Evolutionary conservation across 306 rosid genomes (phyloP), one percentile per base, ranked within the genome.

Genomic region (Castanea crenata): DNA sequence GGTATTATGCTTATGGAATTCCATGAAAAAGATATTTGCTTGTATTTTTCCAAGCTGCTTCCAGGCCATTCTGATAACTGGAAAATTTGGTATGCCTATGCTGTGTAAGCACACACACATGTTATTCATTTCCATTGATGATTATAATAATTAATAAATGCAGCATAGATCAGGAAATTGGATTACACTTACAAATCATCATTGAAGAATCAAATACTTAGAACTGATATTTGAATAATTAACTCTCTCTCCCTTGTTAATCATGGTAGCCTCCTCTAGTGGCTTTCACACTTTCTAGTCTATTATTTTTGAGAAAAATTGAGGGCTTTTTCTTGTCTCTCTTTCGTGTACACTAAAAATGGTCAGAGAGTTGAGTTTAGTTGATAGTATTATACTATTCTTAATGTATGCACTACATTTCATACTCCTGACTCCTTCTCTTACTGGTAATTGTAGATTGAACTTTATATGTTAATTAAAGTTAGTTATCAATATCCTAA

Each of bases 1-100:
- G 84, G 84, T 70, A 81, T 23, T 54, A 7, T 59, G 38, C 72
- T 12, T 20, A 38, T 44, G 15, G 35, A 44, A 34, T 11, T 41
- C 8, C 52, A 58, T 57, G 23, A 55, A 52, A 34, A 55, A 20
- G 4, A 54, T n/a, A 34, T 69, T 11, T 67, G 11, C 52, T 5
- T 27, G 62, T 13, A 18, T 67, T 21, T 49, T 62, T 54, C 5
- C 31, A 62, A 41, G 44, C 34, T 62, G 14, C 44, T 64, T 59
- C 58, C n/a, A 10, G 54, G 27, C 3, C 51, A 21, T 49, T 49
- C 18, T 8, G 52, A 57, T 10, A 23, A 12, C 16, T 23, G 16
- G 65, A 59, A 21, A 59, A 59, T 59, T 59, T 21, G 13, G 14
- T 9, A 58, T 12, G 54, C 65, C 65, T 8, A 27, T 21, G 65